These are phyloP conservation scores for Nicotiana knightiana DNA, from an alignment of 257 asterid species.

Conservation along the genomic window DNA sequence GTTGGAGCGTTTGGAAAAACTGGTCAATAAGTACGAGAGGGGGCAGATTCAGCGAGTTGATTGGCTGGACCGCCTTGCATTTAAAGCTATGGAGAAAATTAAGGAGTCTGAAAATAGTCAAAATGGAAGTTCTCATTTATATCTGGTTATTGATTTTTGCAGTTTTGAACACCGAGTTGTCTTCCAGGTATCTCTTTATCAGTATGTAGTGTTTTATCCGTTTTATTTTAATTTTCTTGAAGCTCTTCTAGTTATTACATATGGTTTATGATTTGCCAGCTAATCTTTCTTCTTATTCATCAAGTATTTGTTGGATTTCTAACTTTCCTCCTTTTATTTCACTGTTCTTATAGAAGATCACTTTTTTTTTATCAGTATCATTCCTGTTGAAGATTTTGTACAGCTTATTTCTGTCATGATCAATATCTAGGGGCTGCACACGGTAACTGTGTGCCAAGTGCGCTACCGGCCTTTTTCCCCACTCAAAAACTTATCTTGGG, in stretches of 20 bases:
- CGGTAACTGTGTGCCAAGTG: too few relatives aligned
- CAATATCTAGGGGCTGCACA: too few relatives aligned
- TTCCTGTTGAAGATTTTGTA: background rate
- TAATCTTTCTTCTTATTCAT: background rate
- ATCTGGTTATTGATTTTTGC: conserved; percentile 76
- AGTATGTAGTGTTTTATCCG: background rate
- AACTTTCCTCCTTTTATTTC: background rate
- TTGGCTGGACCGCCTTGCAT: conserved; percentile 96
- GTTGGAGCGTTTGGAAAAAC: conserved; percentile 92
- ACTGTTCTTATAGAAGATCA: background rate
- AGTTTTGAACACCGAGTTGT: conserved; percentile 97
- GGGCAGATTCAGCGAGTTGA: conserved; percentile 97
- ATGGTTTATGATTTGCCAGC: background rate
- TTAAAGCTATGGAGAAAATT: conserved; percentile 87
- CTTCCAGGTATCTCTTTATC: conserved; percentile 61
- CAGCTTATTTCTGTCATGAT: background rate
- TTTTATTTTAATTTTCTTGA: background rate
- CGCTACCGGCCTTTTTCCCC: too few relatives aligned
- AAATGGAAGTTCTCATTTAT: conserved; percentile 84
- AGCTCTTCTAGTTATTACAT: background rate
- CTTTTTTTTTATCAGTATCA: too few relatives aligned
- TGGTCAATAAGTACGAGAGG: conserved; percentile 87
- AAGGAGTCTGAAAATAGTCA: conserved; percentile 69
- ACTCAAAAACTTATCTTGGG: too few relatives aligned
- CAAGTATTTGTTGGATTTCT: background rate